Conservation (phyloP, 2,329 filamentous ascomycete genomes). For the Byssothecium circinans region DNA sequence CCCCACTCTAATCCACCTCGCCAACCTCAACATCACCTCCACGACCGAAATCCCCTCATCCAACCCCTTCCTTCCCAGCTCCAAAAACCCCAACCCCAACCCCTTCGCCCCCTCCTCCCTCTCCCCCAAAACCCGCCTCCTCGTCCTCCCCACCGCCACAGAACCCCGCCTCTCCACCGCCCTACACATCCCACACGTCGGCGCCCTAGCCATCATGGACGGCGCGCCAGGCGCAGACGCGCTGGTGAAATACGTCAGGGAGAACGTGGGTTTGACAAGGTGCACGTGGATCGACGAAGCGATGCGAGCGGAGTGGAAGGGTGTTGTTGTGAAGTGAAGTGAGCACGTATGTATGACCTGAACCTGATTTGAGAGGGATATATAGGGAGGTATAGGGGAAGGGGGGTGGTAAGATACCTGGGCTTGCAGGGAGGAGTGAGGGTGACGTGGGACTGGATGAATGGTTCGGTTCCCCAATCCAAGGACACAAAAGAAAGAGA, state of each 20-base stretch:
- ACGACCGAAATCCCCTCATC: constrained; percentile 29
- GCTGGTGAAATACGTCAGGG: constrained; percentile 59
- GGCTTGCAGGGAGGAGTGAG: no score
- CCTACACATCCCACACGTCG: constrained; percentile 65
- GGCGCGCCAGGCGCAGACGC: constrained; percentile 60
- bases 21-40: constrained; percentile 10
- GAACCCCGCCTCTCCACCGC: constrained; percentile 60
- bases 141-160: constrained; percentile 64
- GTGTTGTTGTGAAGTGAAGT: constrained; percentile 45
- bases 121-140: constrained; percentile 48
- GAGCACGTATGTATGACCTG: no score
- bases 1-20: constrained; percentile 35
- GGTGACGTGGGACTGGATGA: no score
- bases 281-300: constrained; percentile 60
- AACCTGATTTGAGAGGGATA: no score
- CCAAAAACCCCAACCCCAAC: no score
- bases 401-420: no score
- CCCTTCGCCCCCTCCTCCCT: neutral
- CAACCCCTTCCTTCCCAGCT: constrained; percentile 7
- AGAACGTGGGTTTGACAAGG: constrained; percentile 56
- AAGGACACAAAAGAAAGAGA: no score
- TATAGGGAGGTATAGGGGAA: no score
- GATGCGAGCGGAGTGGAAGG: constrained; percentile 44
- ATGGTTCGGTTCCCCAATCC: no score
- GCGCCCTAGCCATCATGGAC: constrained; percentile 62